Conservation (phyloP, 495 filamentous ascomycete species). For the Lophiotrema nucula region DNA sequence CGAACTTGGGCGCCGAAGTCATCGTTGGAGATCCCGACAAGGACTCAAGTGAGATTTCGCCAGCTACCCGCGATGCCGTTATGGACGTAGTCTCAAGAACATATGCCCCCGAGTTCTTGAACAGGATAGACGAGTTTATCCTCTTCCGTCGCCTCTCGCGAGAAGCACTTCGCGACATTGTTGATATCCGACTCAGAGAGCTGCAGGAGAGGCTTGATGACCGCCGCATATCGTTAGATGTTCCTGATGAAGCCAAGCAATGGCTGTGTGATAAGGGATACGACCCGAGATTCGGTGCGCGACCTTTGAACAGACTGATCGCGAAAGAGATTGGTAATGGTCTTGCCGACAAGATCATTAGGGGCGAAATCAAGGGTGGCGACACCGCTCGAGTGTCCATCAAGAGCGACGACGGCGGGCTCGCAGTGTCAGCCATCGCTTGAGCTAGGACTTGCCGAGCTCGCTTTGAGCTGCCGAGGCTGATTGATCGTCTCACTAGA, state of each 20-base stretch:
- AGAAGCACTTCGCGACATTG: constrained; percentile 81
- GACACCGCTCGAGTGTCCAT: constrained; percentile 68
- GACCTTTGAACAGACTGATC: constrained; percentile 91
- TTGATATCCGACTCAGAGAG: constrained; percentile 86
- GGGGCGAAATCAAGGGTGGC: constrained; percentile 74
- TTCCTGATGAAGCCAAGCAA: constrained; percentile 66
- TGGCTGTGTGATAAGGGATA: constrained; percentile 90
- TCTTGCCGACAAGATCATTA: constrained; percentile 86
- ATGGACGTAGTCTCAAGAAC: constrained; percentile 79
- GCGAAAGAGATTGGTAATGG: constrained; percentile 83
- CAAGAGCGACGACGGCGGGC: constrained; percentile 48
- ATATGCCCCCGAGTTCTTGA: constrained; percentile 93
- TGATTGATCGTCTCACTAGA: no score
- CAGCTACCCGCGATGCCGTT: constrained; percentile 69
- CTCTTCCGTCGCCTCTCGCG: constrained; percentile 82
- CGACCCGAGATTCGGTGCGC: constrained; percentile 85
- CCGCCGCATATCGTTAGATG: constrained; percentile 73
- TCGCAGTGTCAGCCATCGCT: constrained; percentile 4
- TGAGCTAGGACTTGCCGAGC: no score
- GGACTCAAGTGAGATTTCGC: constrained; percentile 57
- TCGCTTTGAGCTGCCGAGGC: no score
- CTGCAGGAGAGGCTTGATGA: constrained; percentile 81
- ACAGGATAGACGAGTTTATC: constrained; percentile 95
- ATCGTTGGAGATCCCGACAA: constrained; percentile 60
- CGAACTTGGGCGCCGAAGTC: constrained; percentile 81